A percentile compares a stretch with the other conserved stretches of the same genome.
These are phyloP conservation scores for Tetrapisispora arboricola DNA, from an alignment of 805 yeast species.

Conservation along the genomic window DNA sequence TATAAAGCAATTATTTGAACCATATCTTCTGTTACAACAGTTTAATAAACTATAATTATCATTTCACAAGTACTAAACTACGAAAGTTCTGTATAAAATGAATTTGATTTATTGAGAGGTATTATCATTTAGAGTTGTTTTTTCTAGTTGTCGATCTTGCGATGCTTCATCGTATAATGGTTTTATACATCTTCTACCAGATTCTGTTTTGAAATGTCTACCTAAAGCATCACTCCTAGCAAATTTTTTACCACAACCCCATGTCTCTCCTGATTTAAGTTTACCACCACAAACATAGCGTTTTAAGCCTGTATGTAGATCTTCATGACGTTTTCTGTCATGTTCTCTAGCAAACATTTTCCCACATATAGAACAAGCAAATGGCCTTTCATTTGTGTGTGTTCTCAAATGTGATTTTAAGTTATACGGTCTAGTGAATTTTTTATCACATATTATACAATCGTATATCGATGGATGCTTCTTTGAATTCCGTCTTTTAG, in stretches of 20 bases:
- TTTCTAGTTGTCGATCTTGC: not conserved
- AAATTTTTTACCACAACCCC: slow-evolving; percentile 79
- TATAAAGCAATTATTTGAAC: no score
- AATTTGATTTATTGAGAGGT: no score
- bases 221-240: slow-evolving; percentile 74
- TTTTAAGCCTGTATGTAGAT: slow-evolving; percentile 67
- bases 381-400: slow-evolving; percentile 79
- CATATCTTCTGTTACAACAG: no score
- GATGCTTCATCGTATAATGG: slow-evolving; percentile 53
- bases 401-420: slow-evolving; percentile 85
- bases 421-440: slow-evolving; percentile 88
- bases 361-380: slow-evolving; percentile 61
- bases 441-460: slow-evolving; percentile 75
- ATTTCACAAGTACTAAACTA: no score
- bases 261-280: slow-evolving; percentile 44
- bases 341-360: slow-evolving; percentile 77
- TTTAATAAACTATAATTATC: no score
- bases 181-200: slow-evolving; percentile 61
- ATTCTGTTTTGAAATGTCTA: slow-evolving; percentile 70
- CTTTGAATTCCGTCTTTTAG: slow-evolving; percentile 4
- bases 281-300: slow-evolving; percentile 61
- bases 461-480: slow-evolving; percentile 32
- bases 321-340: slow-evolving; percentile 67
- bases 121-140: no score
- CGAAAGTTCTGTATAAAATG: no score